Base-by-base conservation (phyloP, 192 early-diverging fungal genomes). In the Pecoramyces ruminantium region DNA sequence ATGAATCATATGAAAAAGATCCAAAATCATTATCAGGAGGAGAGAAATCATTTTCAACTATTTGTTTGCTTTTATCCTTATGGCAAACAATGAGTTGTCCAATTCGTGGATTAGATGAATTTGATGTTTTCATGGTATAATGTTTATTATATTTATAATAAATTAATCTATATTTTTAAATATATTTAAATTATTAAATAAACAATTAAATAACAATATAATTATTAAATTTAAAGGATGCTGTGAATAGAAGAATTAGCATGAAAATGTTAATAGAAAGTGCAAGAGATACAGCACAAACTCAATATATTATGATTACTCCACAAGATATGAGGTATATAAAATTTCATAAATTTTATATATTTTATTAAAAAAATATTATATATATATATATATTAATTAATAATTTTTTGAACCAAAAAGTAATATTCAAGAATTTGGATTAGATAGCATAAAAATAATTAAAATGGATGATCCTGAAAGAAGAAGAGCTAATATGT, bases 51-150 rank as follows among this genome's bases (percentile, higher is more conserved):
- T 99, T 95, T 82, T 93, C 95, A 0, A 96, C 95, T 17, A 93
- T 98, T 25, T 98, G 96, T 84, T 87, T 99, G 81, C 88, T 99
- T 25, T 85, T 99, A 78, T 88, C 96, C 12, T 87, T 99, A 28
- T 99, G 98, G 98, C 93, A 97, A 77, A 87, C 90, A 15, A 96
- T 99, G 90, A 89, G 90, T 29, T 92, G 93, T 67, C 95, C 96
- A 13, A 93, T 99, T 78, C 89, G 97, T n/a, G 93, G 93, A 28
- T 86, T 99, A 83, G 98, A 99, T 83, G 98, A 99, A 89, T 99
- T 97, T 90, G 98, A 98, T 84, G 96, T 99, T 28, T 99, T 96
- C 82, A 97, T 96, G 96, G 88, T 89, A 67, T 79, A 27, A 40
- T 82, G 13, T 13, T 40, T 29, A 28, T 67, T 15, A 29, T 77